Conservation (phyloP, 2,329 filamentous ascomycete species). For the Teratosphaeria viscida region DNA sequence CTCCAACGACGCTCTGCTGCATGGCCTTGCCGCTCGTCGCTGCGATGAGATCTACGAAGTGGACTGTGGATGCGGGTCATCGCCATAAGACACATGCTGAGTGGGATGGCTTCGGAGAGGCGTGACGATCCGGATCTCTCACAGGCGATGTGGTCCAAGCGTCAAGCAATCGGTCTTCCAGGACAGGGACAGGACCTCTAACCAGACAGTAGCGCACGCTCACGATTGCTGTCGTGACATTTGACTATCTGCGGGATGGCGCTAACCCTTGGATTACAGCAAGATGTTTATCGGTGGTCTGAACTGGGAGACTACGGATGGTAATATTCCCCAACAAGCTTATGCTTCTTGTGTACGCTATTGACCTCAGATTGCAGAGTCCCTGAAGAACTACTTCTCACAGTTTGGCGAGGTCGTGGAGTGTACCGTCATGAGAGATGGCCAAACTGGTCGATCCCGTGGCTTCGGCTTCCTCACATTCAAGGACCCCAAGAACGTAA, state of each 20-base stretch:
- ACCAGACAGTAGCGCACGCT: conserved; percentile 2
- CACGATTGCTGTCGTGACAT: conserved; percentile 5
- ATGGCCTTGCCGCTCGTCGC: neutral
- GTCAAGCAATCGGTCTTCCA: neutral
- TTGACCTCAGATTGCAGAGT: conserved; percentile 53
- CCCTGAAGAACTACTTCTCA: conserved; percentile 90
- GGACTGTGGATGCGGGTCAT: neutral
- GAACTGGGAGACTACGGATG: conserved; percentile 98
- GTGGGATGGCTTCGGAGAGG: neutral
- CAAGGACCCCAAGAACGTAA: conserved; percentile 93
- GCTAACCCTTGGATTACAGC: conserved; percentile 41
- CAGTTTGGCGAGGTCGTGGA: conserved; percentile 96
- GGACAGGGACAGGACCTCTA: neutral
- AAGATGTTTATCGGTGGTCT: conserved; percentile 99
- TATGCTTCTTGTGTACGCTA: conserved; percentile 2
- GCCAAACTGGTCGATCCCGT: conserved; percentile 81
- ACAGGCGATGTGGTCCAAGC: neutral
- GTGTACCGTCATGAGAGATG: conserved; percentile 98
- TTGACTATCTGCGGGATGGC: neutral
- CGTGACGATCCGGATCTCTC: neutral
- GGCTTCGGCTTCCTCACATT: conserved; percentile 98
- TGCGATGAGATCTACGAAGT: neutral
- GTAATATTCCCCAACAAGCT: conserved; percentile 47
- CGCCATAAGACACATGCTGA: neutral
- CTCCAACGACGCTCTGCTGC: neutral